phyloP scores from a whole-genome alignment of 2,329 filamentous ascomycete species.

The Blastomyces gilchristii region DNA sequence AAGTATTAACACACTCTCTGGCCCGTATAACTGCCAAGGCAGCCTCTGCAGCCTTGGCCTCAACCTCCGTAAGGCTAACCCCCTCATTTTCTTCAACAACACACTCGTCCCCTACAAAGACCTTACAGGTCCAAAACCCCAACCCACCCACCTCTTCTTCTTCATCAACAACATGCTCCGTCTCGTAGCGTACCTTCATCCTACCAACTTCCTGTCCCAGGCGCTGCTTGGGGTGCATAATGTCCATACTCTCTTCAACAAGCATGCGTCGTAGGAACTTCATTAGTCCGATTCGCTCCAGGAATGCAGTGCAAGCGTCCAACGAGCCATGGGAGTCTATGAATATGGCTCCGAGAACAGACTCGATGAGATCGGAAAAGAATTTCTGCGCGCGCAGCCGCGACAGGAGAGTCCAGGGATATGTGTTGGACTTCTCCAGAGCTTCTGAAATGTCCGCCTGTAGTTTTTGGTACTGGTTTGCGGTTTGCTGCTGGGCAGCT shows the following conservation, averaged over 20 bases:
- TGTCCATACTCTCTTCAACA: constrained; percentile 44
- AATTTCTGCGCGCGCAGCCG: constrained; percentile 61
- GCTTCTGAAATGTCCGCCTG: constrained; percentile 41
- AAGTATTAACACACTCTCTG: neutral
- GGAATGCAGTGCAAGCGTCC: constrained; percentile 48
- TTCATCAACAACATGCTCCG: constrained; percentile 13
- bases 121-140: constrained; percentile 32
- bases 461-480: constrained; percentile 40
- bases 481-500: constrained; percentile 36
- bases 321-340: constrained; percentile 60
- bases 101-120: constrained; percentile 41
- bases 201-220: constrained; percentile 50
- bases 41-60: constrained; percentile 46
- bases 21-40: constrained; percentile 34
- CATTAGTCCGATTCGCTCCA: constrained; percentile 56
- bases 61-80: constrained; percentile 43
- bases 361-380: constrained; percentile 75
- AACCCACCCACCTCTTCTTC: constrained; percentile 14
- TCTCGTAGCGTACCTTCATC: constrained; percentile 45
- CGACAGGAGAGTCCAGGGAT: constrained; percentile 68
- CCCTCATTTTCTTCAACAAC: constrained; percentile 41
- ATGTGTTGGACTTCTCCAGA: constrained; percentile 44
- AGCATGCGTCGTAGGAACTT: constrained; percentile 53
- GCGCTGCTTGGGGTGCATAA: constrained; percentile 55
- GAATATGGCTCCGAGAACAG: constrained; percentile 70